phyloP scores from a whole-genome alignment of 139 green algal genomes.

The Tetradesmus obliquus region DNA sequence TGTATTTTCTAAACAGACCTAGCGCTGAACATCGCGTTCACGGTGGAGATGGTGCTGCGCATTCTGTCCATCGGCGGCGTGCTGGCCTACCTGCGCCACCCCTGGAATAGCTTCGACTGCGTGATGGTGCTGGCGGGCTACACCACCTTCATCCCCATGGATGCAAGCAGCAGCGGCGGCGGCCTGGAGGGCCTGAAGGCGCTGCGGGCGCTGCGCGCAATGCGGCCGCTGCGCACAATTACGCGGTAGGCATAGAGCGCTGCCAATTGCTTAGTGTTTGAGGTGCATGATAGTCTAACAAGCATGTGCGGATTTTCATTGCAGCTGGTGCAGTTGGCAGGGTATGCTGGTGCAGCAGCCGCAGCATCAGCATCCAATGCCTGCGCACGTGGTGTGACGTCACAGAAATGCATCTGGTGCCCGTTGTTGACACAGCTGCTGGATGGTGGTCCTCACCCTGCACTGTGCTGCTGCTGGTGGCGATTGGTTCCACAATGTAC shows the following conservation, averaged over 20 bases:
- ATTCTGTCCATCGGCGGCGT: constrained; percentile 63
- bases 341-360: background rate
- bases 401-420: too few relatives aligned
- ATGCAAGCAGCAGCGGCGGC: background rate
- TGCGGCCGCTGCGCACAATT: constrained; percentile 87
- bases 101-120: constrained; percentile 83
- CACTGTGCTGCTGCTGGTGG: background rate
- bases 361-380: too few relatives aligned
- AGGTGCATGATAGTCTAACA: background rate
- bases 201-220: constrained; percentile 75
- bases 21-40: constrained; percentile 79
- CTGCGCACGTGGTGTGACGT: too few relatives aligned
- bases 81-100: constrained; percentile 61
- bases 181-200: constrained; percentile 58
- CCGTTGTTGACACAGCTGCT: too few relatives aligned
- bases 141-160: constrained; percentile 66
- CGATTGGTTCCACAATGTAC: too few relatives aligned
- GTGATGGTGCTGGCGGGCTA: constrained; percentile 79
- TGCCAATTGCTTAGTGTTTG: background rate
- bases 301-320: background rate
- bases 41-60: constrained; percentile 74
- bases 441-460: too few relatives aligned
- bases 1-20: constrained; percentile 60
- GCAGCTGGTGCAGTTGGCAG: background rate
- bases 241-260: constrained; percentile 53